A percentile compares a stretch with the other conserved stretches of the same genome.
These are phyloP conservation scores for Jaenimonas drosophilae DNA, from an alignment of 208 protist species.

Conservation along the genomic window DNA sequence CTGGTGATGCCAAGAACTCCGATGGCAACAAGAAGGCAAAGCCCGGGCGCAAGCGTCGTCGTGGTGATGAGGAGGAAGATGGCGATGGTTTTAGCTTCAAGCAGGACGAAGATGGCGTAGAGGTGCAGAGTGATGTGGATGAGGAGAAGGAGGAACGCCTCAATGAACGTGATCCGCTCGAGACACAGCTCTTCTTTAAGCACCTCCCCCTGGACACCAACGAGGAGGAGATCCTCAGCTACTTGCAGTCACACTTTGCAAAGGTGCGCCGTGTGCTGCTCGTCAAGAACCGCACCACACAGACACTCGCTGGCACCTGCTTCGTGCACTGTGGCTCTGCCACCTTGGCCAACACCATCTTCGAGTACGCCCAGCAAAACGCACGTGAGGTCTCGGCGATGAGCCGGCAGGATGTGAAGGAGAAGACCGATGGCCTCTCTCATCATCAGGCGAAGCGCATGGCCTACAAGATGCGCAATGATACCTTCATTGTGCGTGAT, in stretches of 20 bases:
- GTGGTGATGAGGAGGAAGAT: slow-evolving; percentile 19
- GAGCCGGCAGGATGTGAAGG: slow-evolving; percentile 44
- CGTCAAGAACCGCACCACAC: slow-evolving; percentile 58
- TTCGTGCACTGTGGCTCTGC: slow-evolving; percentile 79
- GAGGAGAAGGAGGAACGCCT: slow-evolving; percentile 82
- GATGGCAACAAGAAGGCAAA: neutral
- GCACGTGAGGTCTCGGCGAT: slow-evolving; percentile 69
- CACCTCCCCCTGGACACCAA: slow-evolving; percentile 75
- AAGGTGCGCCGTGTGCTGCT: slow-evolving; percentile 72
- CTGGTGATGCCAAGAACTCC: neutral
- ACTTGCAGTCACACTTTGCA: slow-evolving; percentile 69
- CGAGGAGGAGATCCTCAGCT: slow-evolving; percentile 68
- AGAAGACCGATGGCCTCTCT: slow-evolving; percentile 68
- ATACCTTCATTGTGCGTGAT: slow-evolving; percentile 53
- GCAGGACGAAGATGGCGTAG: slow-evolving; percentile 33
- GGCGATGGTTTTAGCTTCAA: slow-evolving; percentile 20
- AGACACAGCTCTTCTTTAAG: slow-evolving; percentile 86
- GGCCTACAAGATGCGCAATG: slow-evolving; percentile 62
- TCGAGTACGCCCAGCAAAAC: slow-evolving; percentile 76
- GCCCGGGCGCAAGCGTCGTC: neutral
- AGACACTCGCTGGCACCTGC: slow-evolving; percentile 65
- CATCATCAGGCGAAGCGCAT: slow-evolving; percentile 73
- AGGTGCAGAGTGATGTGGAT: slow-evolving; percentile 87
- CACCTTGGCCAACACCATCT: slow-evolving; percentile 65
- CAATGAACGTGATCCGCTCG: slow-evolving; percentile 74